Evolutionary conservation across 192 early-diverging fungal genomes (phyloP).

Genomic region (Gaertneriomyces sp.): DNA sequence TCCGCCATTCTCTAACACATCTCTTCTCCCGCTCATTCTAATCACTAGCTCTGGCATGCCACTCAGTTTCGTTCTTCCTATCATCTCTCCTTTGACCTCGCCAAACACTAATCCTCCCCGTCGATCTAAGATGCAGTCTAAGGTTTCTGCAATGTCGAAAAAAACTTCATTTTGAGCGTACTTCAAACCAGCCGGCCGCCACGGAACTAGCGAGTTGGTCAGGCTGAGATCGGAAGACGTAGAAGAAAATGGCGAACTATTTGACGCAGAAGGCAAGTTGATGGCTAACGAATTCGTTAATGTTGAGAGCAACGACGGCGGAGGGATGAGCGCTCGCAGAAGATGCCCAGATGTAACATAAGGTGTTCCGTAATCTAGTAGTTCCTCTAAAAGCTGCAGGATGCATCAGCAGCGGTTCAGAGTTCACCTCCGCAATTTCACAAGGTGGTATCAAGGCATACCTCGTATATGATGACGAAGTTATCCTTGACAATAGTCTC

Average conservation of each 20-base stretch:
- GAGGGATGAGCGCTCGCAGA: slow-evolving; percentile 79
- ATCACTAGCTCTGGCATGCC: slow-evolving; percentile 40
- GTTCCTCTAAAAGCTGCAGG: slow-evolving; percentile 79
- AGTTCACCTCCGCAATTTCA: too few species aligned
- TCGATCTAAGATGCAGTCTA: slow-evolving; percentile 80
- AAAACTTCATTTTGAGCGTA: slow-evolving; percentile 92
- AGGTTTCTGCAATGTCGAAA: slow-evolving; percentile 86
- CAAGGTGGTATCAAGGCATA: slow-evolving; percentile 22
- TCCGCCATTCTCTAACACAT: slow-evolving; percentile 68
- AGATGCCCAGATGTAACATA: slow-evolving; percentile 84
- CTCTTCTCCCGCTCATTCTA: slow-evolving; percentile 43
- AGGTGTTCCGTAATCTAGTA: slow-evolving; percentile 87
- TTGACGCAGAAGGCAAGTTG: slow-evolving; percentile 30
- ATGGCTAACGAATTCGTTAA: slow-evolving; percentile 82
- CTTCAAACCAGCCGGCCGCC: slow-evolving; percentile 82
- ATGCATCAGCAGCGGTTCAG: too few species aligned
- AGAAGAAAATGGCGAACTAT: too few species aligned
- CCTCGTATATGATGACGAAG: slow-evolving; percentile 86
- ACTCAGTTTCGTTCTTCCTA: slow-evolving; percentile 72
- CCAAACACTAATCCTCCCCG: slow-evolving; percentile 27
- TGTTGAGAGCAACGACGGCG: slow-evolving; percentile 78
- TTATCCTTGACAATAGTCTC: slow-evolving; percentile 86
- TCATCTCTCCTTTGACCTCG: slow-evolving; percentile 61
- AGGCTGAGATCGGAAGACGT: too few species aligned
- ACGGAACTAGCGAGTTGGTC: slow-evolving; percentile 65